Conservation (phyloP, 2,329 filamentous ascomycete species). For the Beauveria rudraprayagi region DNA sequence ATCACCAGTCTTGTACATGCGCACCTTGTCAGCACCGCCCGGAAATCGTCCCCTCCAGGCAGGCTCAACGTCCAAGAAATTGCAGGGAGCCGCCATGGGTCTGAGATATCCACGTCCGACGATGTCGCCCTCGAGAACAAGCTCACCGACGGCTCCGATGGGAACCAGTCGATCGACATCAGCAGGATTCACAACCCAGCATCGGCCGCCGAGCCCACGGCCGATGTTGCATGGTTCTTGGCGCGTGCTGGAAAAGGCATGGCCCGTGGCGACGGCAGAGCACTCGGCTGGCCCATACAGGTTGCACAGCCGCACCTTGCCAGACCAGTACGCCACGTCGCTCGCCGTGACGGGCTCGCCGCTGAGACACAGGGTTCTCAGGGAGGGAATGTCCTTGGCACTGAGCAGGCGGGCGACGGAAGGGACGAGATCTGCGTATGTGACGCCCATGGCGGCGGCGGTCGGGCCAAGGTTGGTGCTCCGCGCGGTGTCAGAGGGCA, state of each 20-base stretch:
- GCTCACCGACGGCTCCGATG: slow-evolving; percentile 14
- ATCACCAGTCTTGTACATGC: slow-evolving; percentile 18
- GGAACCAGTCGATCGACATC: slow-evolving; percentile 9
- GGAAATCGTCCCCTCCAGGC: neutral
- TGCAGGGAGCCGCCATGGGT: slow-evolving; percentile 16
- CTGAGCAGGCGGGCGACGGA: neutral
- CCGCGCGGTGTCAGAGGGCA: slow-evolving; percentile 7
- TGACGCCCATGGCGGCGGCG: slow-evolving; percentile 10
- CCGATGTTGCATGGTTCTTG: slow-evolving; percentile 3
- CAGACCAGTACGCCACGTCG: neutral
- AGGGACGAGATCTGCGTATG: slow-evolving; percentile 2
- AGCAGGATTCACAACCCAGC: neutral
- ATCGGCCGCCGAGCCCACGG: neutral
- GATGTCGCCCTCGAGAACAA: slow-evolving; percentile 13
- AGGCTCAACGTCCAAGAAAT: neutral
- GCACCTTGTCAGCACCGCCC: neutral
- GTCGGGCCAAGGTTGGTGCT: neutral
- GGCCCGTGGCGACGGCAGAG: neutral
- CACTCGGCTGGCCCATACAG: neutral
- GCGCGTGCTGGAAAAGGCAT: neutral
- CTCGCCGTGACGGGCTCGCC: neutral
- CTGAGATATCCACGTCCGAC: slow-evolving; percentile 14
- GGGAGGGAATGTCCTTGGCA: neutral
- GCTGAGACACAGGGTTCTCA: neutral
- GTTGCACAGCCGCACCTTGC: neutral